Conservation (phyloP, 1,139 yeast species). For the Trichomonascaceae sp. region DNA sequence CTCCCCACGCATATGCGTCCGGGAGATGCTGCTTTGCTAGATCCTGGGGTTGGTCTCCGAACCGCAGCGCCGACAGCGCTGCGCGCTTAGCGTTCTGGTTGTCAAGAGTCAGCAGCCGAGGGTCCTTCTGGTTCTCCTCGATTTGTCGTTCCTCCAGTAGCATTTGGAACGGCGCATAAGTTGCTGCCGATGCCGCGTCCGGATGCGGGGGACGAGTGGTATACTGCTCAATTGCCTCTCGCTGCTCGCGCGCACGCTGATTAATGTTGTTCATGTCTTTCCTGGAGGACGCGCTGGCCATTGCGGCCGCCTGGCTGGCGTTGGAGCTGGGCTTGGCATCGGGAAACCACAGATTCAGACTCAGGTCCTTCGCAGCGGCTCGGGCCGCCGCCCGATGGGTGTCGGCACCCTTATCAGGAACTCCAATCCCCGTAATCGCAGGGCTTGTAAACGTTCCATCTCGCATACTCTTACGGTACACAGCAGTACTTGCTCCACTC, state of each 20-base stretch:
- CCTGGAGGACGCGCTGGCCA: conserved; percentile 23
- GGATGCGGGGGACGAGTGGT: conserved; percentile 3
- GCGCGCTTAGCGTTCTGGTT: conserved; percentile 16
- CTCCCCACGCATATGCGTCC: conserved; percentile 26
- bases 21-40: conserved; percentile 24
- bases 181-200: conserved; percentile 35
- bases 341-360: conserved; percentile 26
- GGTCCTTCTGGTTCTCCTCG: conserved; percentile 6
- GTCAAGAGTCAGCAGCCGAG: conserved; percentile 5
- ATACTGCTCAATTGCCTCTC: background rate
- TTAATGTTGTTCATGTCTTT: conserved; percentile 22
- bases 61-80: conserved; percentile 21
- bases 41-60: conserved; percentile 20
- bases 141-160: conserved; percentile 5
- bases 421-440: conserved; percentile 56
- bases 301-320: conserved; percentile 28
- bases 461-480: conserved; percentile 59
- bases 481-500: conserved; percentile 11
- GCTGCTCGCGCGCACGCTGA: conserved; percentile 3
- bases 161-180: conserved; percentile 30
- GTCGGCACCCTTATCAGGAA: conserved; percentile 26
- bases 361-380: conserved; percentile 24
- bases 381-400: conserved; percentile 27
- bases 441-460: conserved; percentile 68
- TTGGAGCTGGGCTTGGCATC: conserved; percentile 14